Conservation (phyloP, 2,329 filamentous ascomycete species). For the Alternaria triticimaculans region DNA sequence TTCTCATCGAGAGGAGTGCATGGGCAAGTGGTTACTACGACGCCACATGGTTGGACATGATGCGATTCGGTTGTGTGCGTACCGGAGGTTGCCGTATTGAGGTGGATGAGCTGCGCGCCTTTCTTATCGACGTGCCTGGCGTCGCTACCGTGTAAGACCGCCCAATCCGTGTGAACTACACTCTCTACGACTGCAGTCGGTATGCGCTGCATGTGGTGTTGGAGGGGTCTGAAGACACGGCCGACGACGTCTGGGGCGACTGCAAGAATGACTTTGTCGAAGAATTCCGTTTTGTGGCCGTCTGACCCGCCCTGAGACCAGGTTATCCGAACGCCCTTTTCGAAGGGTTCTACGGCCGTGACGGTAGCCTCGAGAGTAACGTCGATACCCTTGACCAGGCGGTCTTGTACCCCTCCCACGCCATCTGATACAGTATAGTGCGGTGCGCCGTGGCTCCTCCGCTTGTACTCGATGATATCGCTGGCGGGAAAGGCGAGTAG, state of each 20-base stretch:
- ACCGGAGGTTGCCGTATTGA: constrained; percentile 42
- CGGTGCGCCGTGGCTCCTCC: constrained; percentile 54
- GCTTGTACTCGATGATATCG: constrained; percentile 61
- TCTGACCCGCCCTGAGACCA: constrained; percentile 39
- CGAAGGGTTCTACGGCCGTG: constrained; percentile 40
- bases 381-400: constrained; percentile 52
- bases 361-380: constrained; percentile 54
- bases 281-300: constrained; percentile 43
- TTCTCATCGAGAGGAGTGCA: constrained; percentile 49
- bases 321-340: constrained; percentile 38
- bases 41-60: constrained; percentile 59
- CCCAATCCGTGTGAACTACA: constrained; percentile 53
- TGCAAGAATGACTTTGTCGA: constrained; percentile 62
- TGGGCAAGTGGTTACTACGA: constrained; percentile 62
- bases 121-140: not conserved
- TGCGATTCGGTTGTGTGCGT: constrained; percentile 57
- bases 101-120: constrained; percentile 38
- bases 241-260: constrained; percentile 62
- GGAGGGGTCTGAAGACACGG: constrained; percentile 56
- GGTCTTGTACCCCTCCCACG: constrained; percentile 58
- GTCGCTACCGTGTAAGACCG: constrained; percentile 12
- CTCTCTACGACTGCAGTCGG: constrained; percentile 59
- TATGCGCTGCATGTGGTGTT: constrained; percentile 50
- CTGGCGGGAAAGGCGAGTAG: constrained; percentile 61
- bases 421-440: constrained; percentile 61